A percentile compares a stretch with the other conserved stretches of the same genome.
These are phyloP conservation scores for Pythium graminicola DNA, from an alignment of 352 stramenopile genomes.

Conservation along the genomic window DNA sequence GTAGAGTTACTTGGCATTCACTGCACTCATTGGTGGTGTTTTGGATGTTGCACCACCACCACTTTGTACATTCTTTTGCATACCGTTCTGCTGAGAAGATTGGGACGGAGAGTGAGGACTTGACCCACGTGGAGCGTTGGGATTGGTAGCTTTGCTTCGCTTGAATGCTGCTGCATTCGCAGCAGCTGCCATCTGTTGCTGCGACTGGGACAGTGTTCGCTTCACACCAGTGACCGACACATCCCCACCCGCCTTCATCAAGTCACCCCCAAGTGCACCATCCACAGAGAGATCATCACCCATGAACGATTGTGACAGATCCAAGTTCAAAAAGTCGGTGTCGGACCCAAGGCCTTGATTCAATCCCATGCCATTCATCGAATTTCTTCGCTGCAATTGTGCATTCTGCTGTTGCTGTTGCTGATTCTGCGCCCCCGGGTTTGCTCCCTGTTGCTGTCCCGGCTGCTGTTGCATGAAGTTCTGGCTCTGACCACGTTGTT, in stretches of 20 bases:
- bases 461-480: constrained; percentile 54
- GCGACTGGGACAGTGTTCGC: constrained; percentile 66
- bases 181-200: constrained; percentile 76
- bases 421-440: constrained; percentile 3
- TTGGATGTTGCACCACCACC: constrained; percentile 62
- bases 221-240: constrained; percentile 44
- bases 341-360: constrained; percentile 37
- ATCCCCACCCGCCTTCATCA: constrained; percentile 34
- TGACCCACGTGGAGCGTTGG: constrained; percentile 28
- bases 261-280: constrained; percentile 17
- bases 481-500: constrained; percentile 44
- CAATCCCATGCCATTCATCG: constrained; percentile 37
- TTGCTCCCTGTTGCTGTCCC: constrained; percentile 29
- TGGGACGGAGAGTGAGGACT: constrained; percentile 44
- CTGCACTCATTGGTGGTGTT: constrained; percentile 81
- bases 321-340: constrained; percentile 75
- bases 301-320: constrained; percentile 65
- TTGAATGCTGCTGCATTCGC: constrained; percentile 79
- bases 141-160: constrained; percentile 52
- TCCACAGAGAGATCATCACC: constrained; percentile 44
- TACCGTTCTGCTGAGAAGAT: constrained; percentile 34
- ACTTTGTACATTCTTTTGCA: constrained; percentile 69
- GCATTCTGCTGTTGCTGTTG: constrained; percentile 24
- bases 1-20: constrained; percentile 81
- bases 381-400: constrained; percentile 31